phyloP scores from a whole-genome alignment of 2,329 filamentous ascomycete species.

The Bisporella sp. region DNA sequence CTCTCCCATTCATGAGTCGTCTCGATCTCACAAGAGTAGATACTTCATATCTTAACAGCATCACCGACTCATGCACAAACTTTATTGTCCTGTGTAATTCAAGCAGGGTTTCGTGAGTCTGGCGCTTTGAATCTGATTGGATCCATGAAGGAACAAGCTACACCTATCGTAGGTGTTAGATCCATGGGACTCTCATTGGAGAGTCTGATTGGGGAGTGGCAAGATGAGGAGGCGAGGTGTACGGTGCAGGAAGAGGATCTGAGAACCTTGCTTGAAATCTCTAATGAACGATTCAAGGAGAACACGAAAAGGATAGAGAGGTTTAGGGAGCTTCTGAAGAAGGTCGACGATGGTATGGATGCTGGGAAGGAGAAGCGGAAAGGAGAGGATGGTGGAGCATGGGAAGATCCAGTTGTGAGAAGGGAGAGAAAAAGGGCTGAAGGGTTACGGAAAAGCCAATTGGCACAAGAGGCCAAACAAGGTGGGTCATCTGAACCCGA shows the following conservation, averaged over 20 bases:
- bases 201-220: slow-evolving; percentile 61
- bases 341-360: slow-evolving; percentile 12
- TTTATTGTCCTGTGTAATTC: slow-evolving; percentile 67
- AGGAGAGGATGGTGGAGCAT: slow-evolving; percentile 32
- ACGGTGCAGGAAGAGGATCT: slow-evolving; percentile 65
- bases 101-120: slow-evolving; percentile 84
- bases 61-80: slow-evolving; percentile 68
- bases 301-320: slow-evolving; percentile 62
- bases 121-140: slow-evolving; percentile 64
- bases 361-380: slow-evolving; percentile 20
- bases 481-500: not conserved
- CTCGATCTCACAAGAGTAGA: slow-evolving; percentile 42
- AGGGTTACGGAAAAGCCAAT: slow-evolving; percentile 43
- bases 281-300: slow-evolving; percentile 67
- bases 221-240: slow-evolving; percentile 34
- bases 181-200: slow-evolving; percentile 79
- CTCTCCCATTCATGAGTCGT: not conserved
- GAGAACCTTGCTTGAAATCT: slow-evolving; percentile 56
- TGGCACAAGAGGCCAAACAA: slow-evolving; percentile 3
- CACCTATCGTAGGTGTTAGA: slow-evolving; percentile 77
- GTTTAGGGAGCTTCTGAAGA: slow-evolving; percentile 43
- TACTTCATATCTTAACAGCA: slow-evolving; percentile 78
- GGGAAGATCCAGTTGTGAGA: slow-evolving; percentile 48
- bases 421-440: slow-evolving; percentile 51
- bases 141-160: slow-evolving; percentile 28